Evolutionary conservation across 1,284 basidiomycete species (phyloP).

Genomic region (Leccinum cinnamomeum): DNA sequence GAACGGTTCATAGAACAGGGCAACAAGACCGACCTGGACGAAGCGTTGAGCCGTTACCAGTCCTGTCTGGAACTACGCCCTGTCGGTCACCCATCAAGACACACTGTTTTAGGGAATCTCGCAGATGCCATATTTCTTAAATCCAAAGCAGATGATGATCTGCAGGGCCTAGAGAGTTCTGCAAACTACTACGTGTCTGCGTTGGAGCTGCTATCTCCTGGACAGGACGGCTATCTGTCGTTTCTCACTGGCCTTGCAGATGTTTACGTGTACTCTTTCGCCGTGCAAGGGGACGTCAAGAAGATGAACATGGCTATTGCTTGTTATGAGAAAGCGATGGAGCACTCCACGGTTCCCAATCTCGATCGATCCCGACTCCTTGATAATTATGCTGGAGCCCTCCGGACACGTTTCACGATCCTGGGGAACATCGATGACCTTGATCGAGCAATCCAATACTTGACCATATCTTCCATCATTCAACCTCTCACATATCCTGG

Average conservation of each 20-base stretch:
- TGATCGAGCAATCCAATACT: conserved; percentile 23
- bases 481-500: conserved; percentile 9
- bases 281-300: conserved; percentile 9
- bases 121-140: conserved; percentile 15
- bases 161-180: conserved; percentile 25
- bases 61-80: conserved; percentile 26
- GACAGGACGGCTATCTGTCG: conserved; percentile 14
- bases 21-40: conserved; percentile 22
- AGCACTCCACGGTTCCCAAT: conserved; percentile 18
- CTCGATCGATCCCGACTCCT: conserved; percentile 26
- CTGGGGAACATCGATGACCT: conserved; percentile 21
- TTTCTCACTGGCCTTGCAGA: conserved; percentile 16
- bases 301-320: conserved; percentile 21
- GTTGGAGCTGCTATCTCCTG: conserved; percentile 20
- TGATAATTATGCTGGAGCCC: conserved; percentile 23
- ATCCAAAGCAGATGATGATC: conserved; percentile 20
- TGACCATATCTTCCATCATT: conserved; percentile 24
- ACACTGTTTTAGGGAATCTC: conserved; percentile 19
- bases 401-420: conserved; percentile 15
- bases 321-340: conserved; percentile 21
- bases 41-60: conserved; percentile 18
- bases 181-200: conserved; percentile 12
- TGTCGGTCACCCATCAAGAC: conserved; percentile 25
- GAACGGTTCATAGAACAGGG: conserved; percentile 21
- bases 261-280: conserved; percentile 9